A percentile compares a stretch with the other conserved stretches of the same genome.
Conservation (phyloP, 352 stramenopile species). For the Phytopythium ostracodes region DNA sequence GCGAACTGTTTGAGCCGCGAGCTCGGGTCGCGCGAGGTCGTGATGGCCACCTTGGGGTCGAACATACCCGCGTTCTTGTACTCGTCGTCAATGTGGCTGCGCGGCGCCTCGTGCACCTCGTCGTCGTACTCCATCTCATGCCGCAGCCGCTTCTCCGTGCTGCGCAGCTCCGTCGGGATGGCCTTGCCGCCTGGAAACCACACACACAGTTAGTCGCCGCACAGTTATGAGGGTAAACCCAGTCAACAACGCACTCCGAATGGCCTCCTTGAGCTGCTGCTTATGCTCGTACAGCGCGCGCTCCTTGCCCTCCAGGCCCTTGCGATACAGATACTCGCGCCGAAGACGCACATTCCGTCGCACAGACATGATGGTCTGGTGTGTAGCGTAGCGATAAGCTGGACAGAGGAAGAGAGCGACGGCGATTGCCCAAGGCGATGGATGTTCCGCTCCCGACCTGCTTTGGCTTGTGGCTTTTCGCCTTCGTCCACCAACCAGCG, state of each 20-base stretch:
- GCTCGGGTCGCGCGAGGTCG: constrained; percentile 96
- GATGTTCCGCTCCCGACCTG: no score
- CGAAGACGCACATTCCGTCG: constrained; percentile 95
- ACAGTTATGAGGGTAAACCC: no score
- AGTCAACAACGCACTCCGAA: constrained; percentile 46
- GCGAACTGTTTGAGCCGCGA: constrained; percentile 99
- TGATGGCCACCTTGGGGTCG: constrained; percentile 98
- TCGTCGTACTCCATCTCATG: constrained; percentile 92
- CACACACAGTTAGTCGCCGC: neutral
- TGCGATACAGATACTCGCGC: constrained; percentile 99
- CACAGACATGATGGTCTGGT: constrained; percentile 63
- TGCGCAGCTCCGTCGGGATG: constrained; percentile 96
- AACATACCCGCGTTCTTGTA: constrained; percentile 97
- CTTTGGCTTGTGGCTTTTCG: constrained; percentile 3
- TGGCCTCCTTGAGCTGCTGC: constrained; percentile 93
- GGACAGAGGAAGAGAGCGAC: neutral
- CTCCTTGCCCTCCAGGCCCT: constrained; percentile 96
- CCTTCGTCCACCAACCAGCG: constrained; percentile 9
- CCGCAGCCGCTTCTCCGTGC: constrained; percentile 90
- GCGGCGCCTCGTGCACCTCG: constrained; percentile 80
- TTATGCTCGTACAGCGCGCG: constrained; percentile 97
- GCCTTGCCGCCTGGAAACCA: constrained; percentile 80
- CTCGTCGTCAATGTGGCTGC: constrained; percentile 98
- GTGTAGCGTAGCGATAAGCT: neutral
- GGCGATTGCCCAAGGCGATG: neutral